Evolutionary conservation across 2,329 filamentous ascomycete genomes (phyloP).

Genomic region (Ceratocystis alfenasii): DNA sequence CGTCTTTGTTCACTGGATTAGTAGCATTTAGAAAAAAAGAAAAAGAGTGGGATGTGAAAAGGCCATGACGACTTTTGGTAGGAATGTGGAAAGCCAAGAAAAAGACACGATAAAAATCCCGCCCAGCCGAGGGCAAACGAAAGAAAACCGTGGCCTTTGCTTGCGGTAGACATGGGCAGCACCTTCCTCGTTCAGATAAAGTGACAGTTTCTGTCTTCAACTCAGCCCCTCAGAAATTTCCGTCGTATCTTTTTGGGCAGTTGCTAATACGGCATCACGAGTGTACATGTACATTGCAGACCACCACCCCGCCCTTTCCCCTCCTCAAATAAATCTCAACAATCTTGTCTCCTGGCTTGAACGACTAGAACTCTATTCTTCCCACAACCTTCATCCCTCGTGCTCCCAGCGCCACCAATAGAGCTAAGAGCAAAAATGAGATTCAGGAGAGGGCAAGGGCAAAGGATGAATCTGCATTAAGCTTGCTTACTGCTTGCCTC

Average conservation of each 20-base stretch:
- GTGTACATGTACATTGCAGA: not conserved
- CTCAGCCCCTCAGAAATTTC: not conserved
- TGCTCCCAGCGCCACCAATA: slow-evolving; percentile 1
- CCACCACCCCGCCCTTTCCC: not conserved
- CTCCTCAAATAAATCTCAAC: not conserved
- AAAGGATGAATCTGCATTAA: not conserved
- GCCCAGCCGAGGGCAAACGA: not conserved
- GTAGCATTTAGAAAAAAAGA: not conserved
- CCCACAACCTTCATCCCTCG: not conserved
- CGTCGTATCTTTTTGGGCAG: not conserved
- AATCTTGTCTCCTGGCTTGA: not conserved
- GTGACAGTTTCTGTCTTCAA: not conserved
- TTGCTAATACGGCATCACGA: not conserved
- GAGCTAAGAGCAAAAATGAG: not conserved
- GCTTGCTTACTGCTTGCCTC: not conserved
- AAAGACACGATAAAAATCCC: not conserved
- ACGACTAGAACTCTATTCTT: slow-evolving; percentile 3
- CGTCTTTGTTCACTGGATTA: not conserved
- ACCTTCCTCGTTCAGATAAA: not conserved
- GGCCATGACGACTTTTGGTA: not conserved
- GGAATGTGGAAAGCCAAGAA: not conserved
- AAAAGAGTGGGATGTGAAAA: not conserved
- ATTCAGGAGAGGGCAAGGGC: not conserved
- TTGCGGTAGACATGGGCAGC: not conserved
- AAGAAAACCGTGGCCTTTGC: not conserved